Evolutionary conservation across 345 rosid species (phyloP).

Genomic region (Eucalyptus rudis): DNA sequence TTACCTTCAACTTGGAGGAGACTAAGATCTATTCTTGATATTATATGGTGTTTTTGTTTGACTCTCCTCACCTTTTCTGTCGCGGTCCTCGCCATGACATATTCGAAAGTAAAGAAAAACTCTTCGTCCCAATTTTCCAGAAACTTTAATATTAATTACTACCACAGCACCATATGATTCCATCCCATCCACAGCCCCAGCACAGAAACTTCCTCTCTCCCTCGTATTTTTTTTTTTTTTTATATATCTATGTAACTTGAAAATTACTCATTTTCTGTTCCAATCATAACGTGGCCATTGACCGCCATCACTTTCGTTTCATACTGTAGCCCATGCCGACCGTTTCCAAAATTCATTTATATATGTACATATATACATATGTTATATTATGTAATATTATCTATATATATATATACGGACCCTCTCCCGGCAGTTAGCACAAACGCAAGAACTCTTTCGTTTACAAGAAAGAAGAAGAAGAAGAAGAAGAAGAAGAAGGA

Average conservation of each 20-base stretch:
- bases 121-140: neutral
- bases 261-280: neutral
- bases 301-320: neutral
- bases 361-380: neutral
- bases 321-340: neutral
- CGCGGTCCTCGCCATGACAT: neutral
- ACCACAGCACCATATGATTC: accelerated
- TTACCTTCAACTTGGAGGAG: neutral
- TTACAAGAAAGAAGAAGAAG: neutral
- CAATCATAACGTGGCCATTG: neutral
- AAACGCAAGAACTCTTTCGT: neutral
- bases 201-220: neutral
- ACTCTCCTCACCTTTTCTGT: neutral
- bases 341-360: neutral
- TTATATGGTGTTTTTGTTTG: neutral
- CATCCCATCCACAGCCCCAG: neutral
- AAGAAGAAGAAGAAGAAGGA: neutral
- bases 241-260: neutral
- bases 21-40: neutral
- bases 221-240: accelerated
- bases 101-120: neutral
- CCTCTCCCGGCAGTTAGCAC: neutral
- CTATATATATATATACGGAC: neutral
- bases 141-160: neutral
- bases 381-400: too few species aligned